These are phyloP conservation scores for Colletotrichum cordylinicola DNA, from an alignment of 2,329 filamentous ascomycete species.

Conservation along the genomic window DNA sequence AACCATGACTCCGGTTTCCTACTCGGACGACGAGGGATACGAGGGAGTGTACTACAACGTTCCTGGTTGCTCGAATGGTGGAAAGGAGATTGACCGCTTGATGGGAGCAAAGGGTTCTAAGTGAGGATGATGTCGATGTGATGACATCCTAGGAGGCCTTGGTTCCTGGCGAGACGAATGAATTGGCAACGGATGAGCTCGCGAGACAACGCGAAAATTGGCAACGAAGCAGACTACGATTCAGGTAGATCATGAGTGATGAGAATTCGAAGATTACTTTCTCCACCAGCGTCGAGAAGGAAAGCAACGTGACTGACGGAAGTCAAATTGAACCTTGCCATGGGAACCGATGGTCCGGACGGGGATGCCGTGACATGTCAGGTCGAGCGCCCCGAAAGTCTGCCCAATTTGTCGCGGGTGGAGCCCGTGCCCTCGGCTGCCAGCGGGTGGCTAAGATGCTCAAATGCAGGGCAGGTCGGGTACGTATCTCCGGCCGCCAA, in stretches of 20 bases:
- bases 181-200: not conserved
- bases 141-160: not conserved
- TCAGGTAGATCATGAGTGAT: not conserved
- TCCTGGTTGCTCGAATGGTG: not conserved
- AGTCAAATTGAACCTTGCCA: not conserved
- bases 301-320: not conserved
- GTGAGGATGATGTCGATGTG: not conserved
- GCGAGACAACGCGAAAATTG: not conserved
- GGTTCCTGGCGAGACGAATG: not conserved
- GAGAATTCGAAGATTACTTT: not conserved
- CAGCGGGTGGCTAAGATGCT: constrained; percentile 1
- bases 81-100: not conserved
- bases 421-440: constrained; percentile 1
- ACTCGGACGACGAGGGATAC: not conserved
- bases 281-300: not conserved
- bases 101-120: not conserved
- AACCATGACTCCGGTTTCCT: not conserved
- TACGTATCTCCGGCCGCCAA: not conserved
- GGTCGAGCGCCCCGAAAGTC: not conserved
- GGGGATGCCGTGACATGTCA: not conserved
- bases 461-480: not conserved
- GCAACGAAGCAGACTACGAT: not conserved
- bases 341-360: not conserved
- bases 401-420: not conserved
- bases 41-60: not conserved